These are phyloP conservation scores for Brettanomyces naardenensis DNA, from an alignment of 805 yeast genomes.

Conservation along the genomic window DNA sequence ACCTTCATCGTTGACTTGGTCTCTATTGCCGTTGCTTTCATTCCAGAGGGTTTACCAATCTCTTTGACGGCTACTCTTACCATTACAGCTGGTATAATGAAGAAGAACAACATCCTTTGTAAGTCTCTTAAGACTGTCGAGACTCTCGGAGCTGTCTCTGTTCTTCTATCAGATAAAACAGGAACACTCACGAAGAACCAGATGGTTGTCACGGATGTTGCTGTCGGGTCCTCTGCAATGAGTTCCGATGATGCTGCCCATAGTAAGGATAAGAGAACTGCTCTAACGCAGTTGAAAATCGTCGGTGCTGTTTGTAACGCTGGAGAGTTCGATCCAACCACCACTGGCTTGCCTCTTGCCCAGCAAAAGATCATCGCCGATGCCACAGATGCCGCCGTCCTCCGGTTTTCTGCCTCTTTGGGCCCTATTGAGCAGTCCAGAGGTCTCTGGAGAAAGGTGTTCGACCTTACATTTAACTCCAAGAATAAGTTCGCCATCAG, in stretches of 20 bases:
- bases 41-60: conserved; percentile 45
- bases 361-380: conserved; percentile 29
- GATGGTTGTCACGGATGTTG: conserved; percentile 31
- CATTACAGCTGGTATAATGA: conserved; percentile 41
- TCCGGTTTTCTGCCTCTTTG: conserved; percentile 25
- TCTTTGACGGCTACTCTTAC: conserved; percentile 43
- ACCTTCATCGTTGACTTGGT: conserved; percentile 35
- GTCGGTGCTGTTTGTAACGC: conserved; percentile 26
- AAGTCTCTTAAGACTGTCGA: conserved; percentile 41
- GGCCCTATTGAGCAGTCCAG: conserved; percentile 8
- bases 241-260: conserved; percentile 11
- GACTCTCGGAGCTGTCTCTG: conserved; percentile 49
- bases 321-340: conserved; percentile 19
- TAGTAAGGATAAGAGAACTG: conserved; percentile 19
- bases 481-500: conserved; percentile 37
- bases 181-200: conserved; percentile 61
- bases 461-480: conserved; percentile 35
- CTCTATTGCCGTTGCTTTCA: conserved; percentile 39
- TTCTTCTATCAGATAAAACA: conserved; percentile 68
- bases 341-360: neutral
- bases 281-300: conserved; percentile 13
- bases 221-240: conserved; percentile 8
- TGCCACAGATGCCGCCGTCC: conserved; percentile 41
- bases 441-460: conserved; percentile 18
- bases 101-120: conserved; percentile 33